phyloP scores from a whole-genome alignment of 2,329 filamentous ascomycete species.

The Xylaria sp. region DNA sequence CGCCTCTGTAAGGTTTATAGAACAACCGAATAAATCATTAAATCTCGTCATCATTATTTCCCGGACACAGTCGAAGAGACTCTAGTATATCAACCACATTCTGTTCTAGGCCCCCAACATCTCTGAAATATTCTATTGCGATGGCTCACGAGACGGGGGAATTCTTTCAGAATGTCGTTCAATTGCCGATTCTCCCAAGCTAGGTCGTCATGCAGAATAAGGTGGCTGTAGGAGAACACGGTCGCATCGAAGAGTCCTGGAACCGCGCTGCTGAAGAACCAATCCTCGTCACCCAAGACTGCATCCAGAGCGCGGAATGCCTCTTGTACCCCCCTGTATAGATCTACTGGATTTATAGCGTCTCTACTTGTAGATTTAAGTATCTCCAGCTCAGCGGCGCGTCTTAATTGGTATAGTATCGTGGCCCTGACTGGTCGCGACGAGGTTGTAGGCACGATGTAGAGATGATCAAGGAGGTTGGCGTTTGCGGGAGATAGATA shows the following conservation, averaged over 20 bases:
- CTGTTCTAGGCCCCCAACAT: constrained; percentile 56
- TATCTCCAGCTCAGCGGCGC: constrained; percentile 80
- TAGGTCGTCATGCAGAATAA: constrained; percentile 74
- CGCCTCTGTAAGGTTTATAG: not conserved
- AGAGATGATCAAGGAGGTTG: constrained; percentile 74
- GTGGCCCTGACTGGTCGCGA: constrained; percentile 71
- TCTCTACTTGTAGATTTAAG: constrained; percentile 63
- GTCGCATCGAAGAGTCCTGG: constrained; percentile 87
- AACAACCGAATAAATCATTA: not conserved
- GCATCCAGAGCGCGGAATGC: constrained; percentile 61
- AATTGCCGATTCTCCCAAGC: constrained; percentile 74
- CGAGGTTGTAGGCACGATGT: constrained; percentile 72
- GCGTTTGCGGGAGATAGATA: constrained; percentile 80
- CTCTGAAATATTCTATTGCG: constrained; percentile 65
- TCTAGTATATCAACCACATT: not conserved
- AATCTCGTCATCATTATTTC: not conserved
- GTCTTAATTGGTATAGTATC: constrained; percentile 73
- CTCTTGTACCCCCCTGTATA: constrained; percentile 58
- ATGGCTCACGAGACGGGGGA: constrained; percentile 74
- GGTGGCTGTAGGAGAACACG: constrained; percentile 89
- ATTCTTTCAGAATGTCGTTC: constrained; percentile 64
- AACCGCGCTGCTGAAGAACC: constrained; percentile 61
- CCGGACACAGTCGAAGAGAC: not conserved
- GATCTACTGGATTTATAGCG: constrained; percentile 52
- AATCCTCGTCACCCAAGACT: constrained; percentile 55